phyloP scores from a whole-genome alignment of 257 asterid species.

The Rauvolfia tetraphylla region DNA sequence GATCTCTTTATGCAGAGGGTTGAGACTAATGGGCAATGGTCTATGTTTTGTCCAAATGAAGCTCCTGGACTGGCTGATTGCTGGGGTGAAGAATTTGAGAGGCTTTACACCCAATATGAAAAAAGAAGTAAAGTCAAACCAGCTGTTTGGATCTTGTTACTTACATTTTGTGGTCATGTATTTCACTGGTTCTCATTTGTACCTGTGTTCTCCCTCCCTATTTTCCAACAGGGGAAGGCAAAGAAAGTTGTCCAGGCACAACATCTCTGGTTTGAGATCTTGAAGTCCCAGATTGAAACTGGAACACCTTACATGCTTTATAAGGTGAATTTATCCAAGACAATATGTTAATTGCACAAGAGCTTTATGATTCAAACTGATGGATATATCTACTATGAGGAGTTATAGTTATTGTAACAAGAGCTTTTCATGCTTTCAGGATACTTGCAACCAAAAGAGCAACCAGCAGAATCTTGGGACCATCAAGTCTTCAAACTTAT shows the following conservation, averaged over 20 bases:
- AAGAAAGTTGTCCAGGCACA: conserved; percentile 45
- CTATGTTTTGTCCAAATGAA: conserved; percentile 93
- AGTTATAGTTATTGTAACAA: conserved; percentile 5
- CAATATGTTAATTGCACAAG: neutral
- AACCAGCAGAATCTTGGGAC: conserved; percentile 97
- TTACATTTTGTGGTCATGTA: neutral
- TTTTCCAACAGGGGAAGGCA: conserved; percentile 36
- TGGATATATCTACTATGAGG: neutral
- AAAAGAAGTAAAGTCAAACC: conserved; percentile 43
- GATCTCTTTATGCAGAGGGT: conserved; percentile 95
- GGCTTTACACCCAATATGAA: conserved; percentile 69
- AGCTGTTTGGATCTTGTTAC: neutral
- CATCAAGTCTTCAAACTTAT: conserved; percentile 84
- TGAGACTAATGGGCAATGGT: conserved; percentile 63
- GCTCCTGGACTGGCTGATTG: conserved; percentile 98
- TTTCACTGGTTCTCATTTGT: neutral
- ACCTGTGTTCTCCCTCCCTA: neutral
- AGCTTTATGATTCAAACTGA: neutral
- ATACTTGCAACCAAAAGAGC: conserved; percentile 90
- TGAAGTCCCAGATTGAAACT: conserved; percentile 48
- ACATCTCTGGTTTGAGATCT: conserved; percentile 41
- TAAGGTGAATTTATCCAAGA: conserved; percentile 37
- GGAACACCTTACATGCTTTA: conserved; percentile 40
- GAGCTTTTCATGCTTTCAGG: conserved; percentile 39
- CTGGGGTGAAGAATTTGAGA: conserved; percentile 96